Evolutionary conservation across 768 basidiomycete genomes (phyloP).

Genomic region (Porphyrellus cyaneotinctus): DNA sequence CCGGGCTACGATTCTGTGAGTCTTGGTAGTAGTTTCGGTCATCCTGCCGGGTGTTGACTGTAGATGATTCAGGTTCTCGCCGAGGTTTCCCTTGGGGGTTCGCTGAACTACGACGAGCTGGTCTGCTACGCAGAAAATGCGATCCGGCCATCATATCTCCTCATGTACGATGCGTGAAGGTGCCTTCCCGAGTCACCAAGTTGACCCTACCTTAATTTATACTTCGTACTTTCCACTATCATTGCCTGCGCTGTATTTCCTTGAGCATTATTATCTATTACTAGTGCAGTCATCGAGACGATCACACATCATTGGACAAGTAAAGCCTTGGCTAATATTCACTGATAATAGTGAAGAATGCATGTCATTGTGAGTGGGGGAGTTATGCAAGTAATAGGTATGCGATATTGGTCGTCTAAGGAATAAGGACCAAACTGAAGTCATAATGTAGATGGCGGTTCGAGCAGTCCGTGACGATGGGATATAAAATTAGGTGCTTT

Average conservation of each 20-base stretch:
- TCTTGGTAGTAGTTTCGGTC: conserved; percentile 3
- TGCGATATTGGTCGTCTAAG: conserved; percentile 34
- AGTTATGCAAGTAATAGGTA: conserved; percentile 18
- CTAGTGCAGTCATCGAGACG: background rate
- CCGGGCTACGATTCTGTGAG: conserved; percentile 63
- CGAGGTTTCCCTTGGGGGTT: conserved; percentile 52
- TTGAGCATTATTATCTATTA: conserved; percentile 7
- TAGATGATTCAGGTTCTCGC: conserved; percentile 52
- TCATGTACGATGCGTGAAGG: conserved; percentile 54
- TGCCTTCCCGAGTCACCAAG: background rate
- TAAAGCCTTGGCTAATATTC: no score
- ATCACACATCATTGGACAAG: no score
- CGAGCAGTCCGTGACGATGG: conserved; percentile 10
- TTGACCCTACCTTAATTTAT: conserved; percentile 1
- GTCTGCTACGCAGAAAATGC: conserved; percentile 70
- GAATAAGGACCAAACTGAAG: conserved; percentile 29
- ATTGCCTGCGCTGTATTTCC: background rate
- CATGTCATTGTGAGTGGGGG: conserved; percentile 30
- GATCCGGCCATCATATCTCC: conserved; percentile 65
- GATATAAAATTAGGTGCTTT: conserved; percentile 19
- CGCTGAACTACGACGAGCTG: conserved; percentile 67
- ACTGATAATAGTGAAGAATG: conserved; percentile 1
- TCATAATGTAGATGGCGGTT: conserved; percentile 20
- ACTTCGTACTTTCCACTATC: background rate
- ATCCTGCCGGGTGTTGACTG: background rate